Percentiles rank a stretch among this genome's conserved stretches.
phyloP scores from a whole-genome alignment of 768 basidiomycete genomes.

The Calocera cornea region DNA sequence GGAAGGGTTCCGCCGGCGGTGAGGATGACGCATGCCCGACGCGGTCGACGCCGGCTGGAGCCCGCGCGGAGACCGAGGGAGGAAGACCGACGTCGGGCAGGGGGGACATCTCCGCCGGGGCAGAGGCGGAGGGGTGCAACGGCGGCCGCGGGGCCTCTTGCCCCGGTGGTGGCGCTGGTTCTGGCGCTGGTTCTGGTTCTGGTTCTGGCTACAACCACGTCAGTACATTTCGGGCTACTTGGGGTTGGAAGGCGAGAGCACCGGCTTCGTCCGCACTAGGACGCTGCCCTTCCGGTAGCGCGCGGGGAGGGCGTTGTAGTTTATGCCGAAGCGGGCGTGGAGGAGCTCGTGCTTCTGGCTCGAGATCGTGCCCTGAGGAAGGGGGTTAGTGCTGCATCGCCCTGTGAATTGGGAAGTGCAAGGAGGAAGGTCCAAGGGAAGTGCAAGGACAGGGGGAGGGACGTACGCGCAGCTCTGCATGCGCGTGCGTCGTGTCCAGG shows the following conservation, averaged over 20 bases:
- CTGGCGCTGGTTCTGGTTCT: not conserved
- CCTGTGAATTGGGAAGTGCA: too few species aligned
- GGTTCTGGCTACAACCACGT: too few species aligned
- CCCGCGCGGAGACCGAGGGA: not conserved
- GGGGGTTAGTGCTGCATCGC: not conserved
- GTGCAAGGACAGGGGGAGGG: not conserved
- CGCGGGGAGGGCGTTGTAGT: slow-evolving; percentile 65
- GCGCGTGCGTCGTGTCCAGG: slow-evolving; percentile 63
- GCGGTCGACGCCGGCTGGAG: not conserved
- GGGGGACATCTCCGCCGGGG: not conserved
- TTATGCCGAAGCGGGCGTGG: slow-evolving; percentile 65
- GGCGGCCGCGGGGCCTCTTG: not conserved
- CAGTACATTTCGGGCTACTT: too few species aligned
- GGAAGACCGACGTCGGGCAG: not conserved
- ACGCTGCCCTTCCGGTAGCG: slow-evolving; percentile 78
- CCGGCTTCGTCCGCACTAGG: slow-evolving; percentile 56
- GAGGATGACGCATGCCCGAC: not conserved
- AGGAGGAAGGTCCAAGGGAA: too few species aligned
- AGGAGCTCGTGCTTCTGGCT: slow-evolving; percentile 86
- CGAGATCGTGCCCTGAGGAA: slow-evolving; percentile 67
- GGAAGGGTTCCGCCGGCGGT: not conserved
- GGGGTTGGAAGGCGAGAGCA: too few species aligned
- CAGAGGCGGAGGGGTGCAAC: not conserved
- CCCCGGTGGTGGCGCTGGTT: not conserved
- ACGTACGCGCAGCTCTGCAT: slow-evolving; percentile 58